These are phyloP conservation scores for Persicaria maculosa DNA, from an alignment of 148 eudicot species.

Conservation along the genomic window DNA sequence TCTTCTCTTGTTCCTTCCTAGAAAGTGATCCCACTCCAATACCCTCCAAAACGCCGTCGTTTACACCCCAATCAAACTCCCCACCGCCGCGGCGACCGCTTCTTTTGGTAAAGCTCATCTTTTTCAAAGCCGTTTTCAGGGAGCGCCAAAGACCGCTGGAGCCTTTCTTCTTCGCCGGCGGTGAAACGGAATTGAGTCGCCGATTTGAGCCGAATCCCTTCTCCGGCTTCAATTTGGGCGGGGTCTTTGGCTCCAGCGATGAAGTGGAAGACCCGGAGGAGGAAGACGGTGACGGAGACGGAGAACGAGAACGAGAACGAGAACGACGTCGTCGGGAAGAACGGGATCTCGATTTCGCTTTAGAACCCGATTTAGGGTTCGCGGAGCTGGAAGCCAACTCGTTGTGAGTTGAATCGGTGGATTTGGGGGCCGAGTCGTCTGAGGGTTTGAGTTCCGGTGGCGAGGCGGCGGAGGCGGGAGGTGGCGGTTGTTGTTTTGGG, in stretches of 20 bases:
- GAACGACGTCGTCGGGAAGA: not conserved
- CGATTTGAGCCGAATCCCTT: constrained; percentile 19
- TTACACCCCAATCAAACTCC: constrained; percentile 35
- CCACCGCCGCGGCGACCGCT: not conserved
- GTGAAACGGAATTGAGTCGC: constrained; percentile 22
- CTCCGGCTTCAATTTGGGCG: constrained; percentile 24
- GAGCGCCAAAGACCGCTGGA: constrained; percentile 81
- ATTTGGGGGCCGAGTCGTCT: not conserved
- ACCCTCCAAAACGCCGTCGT: constrained; percentile 52
- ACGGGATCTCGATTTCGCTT: constrained; percentile 14
- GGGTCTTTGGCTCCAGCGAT: constrained; percentile 24
- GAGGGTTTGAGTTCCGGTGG: not conserved
- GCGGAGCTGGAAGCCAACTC: not conserved
- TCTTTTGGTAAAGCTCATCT: constrained; percentile 18
- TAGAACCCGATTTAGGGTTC: not conserved
- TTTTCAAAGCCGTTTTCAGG: constrained; percentile 47
- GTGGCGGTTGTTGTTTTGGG: constrained; percentile 16
- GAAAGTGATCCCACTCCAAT: constrained; percentile 38
- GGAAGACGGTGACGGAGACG: constrained; percentile 24
- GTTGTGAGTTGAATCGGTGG: not conserved
- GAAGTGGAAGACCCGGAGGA: constrained; percentile 24
- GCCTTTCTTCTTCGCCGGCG: constrained; percentile 23
- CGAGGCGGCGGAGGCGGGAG: constrained; percentile 7
- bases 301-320: not conserved
- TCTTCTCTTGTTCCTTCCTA: constrained; percentile 41